These are phyloP conservation scores for Podila clonocystis DNA, from an alignment of 192 early-diverging fungal genomes.

Conservation along the genomic window DNA sequence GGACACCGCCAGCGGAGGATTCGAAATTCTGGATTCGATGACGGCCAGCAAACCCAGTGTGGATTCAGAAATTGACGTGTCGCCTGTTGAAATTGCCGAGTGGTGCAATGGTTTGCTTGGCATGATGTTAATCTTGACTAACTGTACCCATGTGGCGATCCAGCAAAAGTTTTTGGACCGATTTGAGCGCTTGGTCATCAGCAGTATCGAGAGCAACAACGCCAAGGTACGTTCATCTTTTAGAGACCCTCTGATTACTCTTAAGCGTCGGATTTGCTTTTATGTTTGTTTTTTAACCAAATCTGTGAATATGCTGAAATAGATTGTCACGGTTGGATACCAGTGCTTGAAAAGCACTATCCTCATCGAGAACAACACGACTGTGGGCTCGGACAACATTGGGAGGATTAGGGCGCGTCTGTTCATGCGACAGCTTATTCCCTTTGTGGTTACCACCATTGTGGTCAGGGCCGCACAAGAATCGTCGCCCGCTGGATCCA, in stretches of 20 bases:
- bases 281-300: not conserved
- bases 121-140: slow-evolving; percentile 42
- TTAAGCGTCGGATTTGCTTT: too few species aligned
- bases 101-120: slow-evolving; percentile 49
- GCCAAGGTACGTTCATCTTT: slow-evolving; percentile 18
- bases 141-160: slow-evolving; percentile 21
- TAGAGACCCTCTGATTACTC: not conserved
- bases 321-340: slow-evolving; percentile 49
- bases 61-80: slow-evolving; percentile 39
- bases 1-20: slow-evolving; percentile 6
- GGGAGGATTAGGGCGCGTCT: slow-evolving; percentile 19
- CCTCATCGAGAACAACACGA: slow-evolving; percentile 15
- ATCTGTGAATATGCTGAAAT: not conserved
- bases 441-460: slow-evolving; percentile 47
- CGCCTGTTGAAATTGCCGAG: slow-evolving; percentile 34
- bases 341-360: slow-evolving; percentile 38
- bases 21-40: slow-evolving; percentile 3
- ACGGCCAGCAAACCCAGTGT: not conserved
- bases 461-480: slow-evolving; percentile 41
- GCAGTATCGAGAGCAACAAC: slow-evolving; percentile 42
- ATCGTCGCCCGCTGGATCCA: not conserved
- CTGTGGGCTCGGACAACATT: not conserved
- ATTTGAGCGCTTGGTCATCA: slow-evolving; percentile 38
- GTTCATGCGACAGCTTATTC: slow-evolving; percentile 39
- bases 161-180: slow-evolving; percentile 26